Base-by-base conservation (phyloP, 352 stramenopile genomes). In the Globisporangium paroecandrum region DNA sequence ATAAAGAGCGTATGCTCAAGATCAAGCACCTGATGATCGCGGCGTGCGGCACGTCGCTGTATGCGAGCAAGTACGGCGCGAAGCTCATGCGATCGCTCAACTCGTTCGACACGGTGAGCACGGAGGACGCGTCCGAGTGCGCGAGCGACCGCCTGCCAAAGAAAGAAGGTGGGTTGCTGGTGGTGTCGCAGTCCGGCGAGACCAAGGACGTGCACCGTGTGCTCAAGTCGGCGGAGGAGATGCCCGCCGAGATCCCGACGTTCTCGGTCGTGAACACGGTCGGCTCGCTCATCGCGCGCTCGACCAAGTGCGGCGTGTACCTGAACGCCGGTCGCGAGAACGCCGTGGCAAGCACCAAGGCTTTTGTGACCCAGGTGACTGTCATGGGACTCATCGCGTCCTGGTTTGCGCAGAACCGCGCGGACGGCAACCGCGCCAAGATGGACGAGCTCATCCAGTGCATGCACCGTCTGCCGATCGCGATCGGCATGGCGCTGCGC, bases 301-400 rank as follows among this genome's bases (percentile, higher is more conserved):
- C 86, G 18, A 95, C 86, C 38, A 93, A 93, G 70, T 89, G 98
- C 49, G 97, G 98, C 59, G 96, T 99, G 25, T 99, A 99, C 78
- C 93, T 99, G 63, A 99, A 99, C 74, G 97, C 97, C 29, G 98
- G 98, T 36, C 93, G 97, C 53, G 98, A 99, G 71, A 99, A 98
- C 69, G 97, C 97, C 6, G 98, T 99, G 13, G 98, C 98, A 4
- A 98, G 92, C 73, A 99, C 98, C 41, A 99, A 99, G 83, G 97
- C 98, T 0, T 99, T 99, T 71, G 98, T 98, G 18, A 99, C 96
- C 20, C 98, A 99, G 74, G 96, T 93, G 46, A 97, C 91, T 0
- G 91, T 97, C 66, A 87, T 98, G 78, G 87, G 85, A 2, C 77
- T 98, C 18, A 96, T 98, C 71, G 88, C 91, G 15, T 79, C 87